Conservation (phyloP, 179 eudicot genomes). For the Beta lomatogona region DNA sequence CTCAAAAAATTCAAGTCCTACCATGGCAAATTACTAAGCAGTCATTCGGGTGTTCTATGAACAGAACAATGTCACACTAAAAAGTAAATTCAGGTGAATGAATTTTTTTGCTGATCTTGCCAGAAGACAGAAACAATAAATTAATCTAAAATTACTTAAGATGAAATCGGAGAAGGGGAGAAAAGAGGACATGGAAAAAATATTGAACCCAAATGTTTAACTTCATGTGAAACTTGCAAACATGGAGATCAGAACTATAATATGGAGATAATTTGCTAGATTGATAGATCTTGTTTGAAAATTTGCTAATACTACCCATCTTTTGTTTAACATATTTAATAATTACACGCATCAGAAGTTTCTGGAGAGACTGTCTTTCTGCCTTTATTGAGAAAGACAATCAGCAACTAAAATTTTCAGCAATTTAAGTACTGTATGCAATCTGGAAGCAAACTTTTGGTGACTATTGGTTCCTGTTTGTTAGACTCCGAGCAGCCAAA, state of each 20-base stretch:
- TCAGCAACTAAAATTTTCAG: background rate
- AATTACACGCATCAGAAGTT: background rate
- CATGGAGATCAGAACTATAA: background rate
- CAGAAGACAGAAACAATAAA: background rate
- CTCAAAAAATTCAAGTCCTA: slow-evolving; percentile 84
- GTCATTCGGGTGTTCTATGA: background rate
- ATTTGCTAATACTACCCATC: background rate
- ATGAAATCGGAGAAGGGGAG: background rate
- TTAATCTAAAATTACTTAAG: background rate
- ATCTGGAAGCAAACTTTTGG: background rate
- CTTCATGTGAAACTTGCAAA: background rate
- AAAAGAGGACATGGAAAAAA: background rate
- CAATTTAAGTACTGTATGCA: background rate
- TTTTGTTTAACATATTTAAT: background rate
- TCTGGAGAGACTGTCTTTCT: background rate
- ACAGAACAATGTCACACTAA: background rate
- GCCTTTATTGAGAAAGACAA: background rate
- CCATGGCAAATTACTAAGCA: slow-evolving; percentile 17
- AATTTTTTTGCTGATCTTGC: background rate
- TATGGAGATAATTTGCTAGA: background rate
- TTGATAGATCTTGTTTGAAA: background rate
- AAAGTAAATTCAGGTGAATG: background rate
- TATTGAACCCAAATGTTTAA: background rate
- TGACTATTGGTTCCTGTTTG: background rate
- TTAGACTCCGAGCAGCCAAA: background rate